These are phyloP conservation scores for Rhizopogon salebrosus DNA, from an alignment of 768 basidiomycete genomes.

Conservation along the genomic window DNA sequence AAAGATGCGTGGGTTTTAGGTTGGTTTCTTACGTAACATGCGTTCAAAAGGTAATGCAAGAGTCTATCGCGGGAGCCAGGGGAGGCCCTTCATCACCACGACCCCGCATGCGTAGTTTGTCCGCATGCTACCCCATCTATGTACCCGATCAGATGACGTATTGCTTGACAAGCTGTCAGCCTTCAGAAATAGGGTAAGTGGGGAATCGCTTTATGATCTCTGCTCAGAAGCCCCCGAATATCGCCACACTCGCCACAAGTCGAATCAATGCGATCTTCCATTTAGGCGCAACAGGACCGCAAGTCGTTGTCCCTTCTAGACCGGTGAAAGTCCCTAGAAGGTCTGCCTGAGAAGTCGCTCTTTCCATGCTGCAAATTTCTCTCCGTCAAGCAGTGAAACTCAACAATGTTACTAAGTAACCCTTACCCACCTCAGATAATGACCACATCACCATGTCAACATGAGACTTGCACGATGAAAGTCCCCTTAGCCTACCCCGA, in stretches of 20 bases:
- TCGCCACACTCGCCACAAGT: not conserved
- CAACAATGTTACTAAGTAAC: not conserved
- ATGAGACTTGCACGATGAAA: not conserved
- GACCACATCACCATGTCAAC: too few relatives aligned
- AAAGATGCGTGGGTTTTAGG: too few relatives aligned
- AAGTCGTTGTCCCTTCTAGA: not conserved
- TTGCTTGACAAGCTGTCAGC: not conserved
- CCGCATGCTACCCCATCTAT: not conserved
- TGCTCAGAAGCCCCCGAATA: not conserved
- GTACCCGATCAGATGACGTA: not conserved
- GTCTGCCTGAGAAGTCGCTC: not conserved
- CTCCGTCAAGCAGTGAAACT: not conserved
- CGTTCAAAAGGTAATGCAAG: not conserved
- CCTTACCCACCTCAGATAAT: conserved; percentile 1
- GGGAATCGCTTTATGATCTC: not conserved
- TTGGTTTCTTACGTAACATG: not conserved
- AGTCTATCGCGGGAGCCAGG: not conserved
- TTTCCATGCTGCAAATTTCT: not conserved
- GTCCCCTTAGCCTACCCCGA: not conserved
- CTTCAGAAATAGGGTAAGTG: not conserved
- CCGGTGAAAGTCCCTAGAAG: too few relatives aligned
- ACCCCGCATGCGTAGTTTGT: not conserved
- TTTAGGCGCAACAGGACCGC: not conserved
- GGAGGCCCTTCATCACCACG: not conserved
- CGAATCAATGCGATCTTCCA: not conserved